Conservation (phyloP, 2,329 filamentous ascomycete species). For the Orbilia blumenaviensis region DNA sequence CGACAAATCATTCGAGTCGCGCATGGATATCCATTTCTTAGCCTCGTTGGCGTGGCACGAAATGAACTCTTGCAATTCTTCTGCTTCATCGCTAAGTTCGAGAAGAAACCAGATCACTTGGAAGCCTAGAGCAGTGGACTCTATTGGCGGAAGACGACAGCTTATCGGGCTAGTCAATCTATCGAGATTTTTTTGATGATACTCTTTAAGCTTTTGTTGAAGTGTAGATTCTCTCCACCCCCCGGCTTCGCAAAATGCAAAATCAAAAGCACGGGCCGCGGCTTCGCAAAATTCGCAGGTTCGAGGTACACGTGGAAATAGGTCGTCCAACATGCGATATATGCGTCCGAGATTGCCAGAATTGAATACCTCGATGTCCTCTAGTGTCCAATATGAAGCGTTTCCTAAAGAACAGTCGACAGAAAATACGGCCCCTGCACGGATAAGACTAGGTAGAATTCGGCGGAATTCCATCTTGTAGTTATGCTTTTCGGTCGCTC, state of each 20-base stretch:
- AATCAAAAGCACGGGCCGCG: not conserved
- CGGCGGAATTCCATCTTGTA: no score
- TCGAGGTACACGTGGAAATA: not conserved
- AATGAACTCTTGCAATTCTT: not conserved
- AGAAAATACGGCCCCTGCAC: not conserved
- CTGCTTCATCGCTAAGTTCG: not conserved
- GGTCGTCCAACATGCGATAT: not conserved
- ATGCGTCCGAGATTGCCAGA: not conserved
- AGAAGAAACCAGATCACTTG: not conserved
- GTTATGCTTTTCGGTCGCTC: no score
- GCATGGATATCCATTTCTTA: not conserved
- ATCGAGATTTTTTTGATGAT: no score
- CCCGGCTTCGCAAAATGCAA: not conserved
- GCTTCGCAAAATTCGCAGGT: not conserved
- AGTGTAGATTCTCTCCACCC: not conserved
- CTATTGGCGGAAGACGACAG: no score
- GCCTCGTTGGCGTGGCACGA: not conserved
- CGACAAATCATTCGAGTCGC: not conserved
- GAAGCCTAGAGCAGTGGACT: no score
- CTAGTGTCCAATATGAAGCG: not conserved
- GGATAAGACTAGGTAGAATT: not conserved
- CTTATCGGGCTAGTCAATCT: no score
- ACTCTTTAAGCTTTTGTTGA: no score
- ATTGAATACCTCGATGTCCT: not conserved
- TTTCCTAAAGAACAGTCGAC: no score